Conservation (phyloP, 345 rosid genomes). For the Theobroma cacao region DNA sequence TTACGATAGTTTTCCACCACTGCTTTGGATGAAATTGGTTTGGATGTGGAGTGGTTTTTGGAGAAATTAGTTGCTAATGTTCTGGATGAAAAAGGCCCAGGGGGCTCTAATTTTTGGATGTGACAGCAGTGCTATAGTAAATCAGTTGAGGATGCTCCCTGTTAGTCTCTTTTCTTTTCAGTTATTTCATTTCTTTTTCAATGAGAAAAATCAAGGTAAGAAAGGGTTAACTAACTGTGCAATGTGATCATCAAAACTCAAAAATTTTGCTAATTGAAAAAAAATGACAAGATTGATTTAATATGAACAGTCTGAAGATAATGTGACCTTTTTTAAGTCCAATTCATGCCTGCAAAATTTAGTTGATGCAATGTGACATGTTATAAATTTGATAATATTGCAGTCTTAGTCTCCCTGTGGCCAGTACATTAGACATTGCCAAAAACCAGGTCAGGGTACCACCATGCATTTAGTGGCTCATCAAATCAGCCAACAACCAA, state of each 20-base stretch:
- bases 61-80: neutral
- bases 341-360: neutral
- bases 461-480: neutral
- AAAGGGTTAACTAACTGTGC: neutral
- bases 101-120: neutral
- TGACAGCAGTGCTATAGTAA: neutral
- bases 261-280: neutral
- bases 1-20: neutral
- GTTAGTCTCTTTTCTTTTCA: no score
- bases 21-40: neutral
- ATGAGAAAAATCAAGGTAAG: neutral
- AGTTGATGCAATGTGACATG: neutral
- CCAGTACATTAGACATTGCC: neutral
- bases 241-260: neutral
- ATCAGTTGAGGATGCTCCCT: neutral
- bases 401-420: neutral
- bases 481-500: conserved; percentile 11
- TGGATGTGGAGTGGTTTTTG: neutral
- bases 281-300: neutral
- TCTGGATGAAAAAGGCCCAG: neutral
- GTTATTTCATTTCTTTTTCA: neutral
- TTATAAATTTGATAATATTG: neutral
- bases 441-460: neutral
- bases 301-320: neutral
- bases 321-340: neutral